These are phyloP conservation scores for Aureobasidium mangrovei DNA, from an alignment of 2,329 filamentous ascomycete genomes.

Conservation along the genomic window DNA sequence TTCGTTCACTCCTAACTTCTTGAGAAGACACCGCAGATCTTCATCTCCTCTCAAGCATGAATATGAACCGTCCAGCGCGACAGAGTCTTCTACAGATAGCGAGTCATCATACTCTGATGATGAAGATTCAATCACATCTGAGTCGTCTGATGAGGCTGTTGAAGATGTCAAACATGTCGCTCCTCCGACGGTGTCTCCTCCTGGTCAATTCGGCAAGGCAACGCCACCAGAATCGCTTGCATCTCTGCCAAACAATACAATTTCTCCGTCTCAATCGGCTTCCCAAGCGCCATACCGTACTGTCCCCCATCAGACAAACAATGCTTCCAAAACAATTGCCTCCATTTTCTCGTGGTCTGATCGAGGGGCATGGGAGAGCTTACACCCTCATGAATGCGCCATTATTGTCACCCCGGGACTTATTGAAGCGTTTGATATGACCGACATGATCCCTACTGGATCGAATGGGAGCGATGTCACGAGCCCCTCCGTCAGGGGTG, in stretches of 20 bases:
- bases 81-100: constrained; percentile 51
- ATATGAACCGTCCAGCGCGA: constrained; percentile 76
- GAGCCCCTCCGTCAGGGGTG: constrained; percentile 28
- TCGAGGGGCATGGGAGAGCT: constrained; percentile 51
- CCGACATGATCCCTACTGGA: constrained; percentile 33
- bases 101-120: constrained; percentile 41
- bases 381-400: constrained; percentile 54
- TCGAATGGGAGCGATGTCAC: constrained; percentile 33
- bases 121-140: constrained; percentile 41
- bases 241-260: constrained; percentile 38
- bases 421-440: constrained; percentile 54
- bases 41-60: constrained; percentile 97
- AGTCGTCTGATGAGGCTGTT: constrained; percentile 43
- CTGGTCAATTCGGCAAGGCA: constrained; percentile 26
- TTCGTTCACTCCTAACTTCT: constrained; percentile 29
- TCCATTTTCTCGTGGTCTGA: constrained; percentile 57
- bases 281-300: constrained; percentile 63
- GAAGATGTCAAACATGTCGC: constrained; percentile 14
- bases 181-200: constrained; percentile 20
- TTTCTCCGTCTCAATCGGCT: constrained; percentile 72
- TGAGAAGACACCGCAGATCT: constrained; percentile 53
- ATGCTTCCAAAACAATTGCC: constrained; percentile 47
- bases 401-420: constrained; percentile 56
- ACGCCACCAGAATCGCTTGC: constrained; percentile 22
- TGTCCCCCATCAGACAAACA: constrained; percentile 38